Evolutionary conservation across 768 basidiomycete genomes (phyloP).

Genomic region (Termitomyces eurrhizus): DNA sequence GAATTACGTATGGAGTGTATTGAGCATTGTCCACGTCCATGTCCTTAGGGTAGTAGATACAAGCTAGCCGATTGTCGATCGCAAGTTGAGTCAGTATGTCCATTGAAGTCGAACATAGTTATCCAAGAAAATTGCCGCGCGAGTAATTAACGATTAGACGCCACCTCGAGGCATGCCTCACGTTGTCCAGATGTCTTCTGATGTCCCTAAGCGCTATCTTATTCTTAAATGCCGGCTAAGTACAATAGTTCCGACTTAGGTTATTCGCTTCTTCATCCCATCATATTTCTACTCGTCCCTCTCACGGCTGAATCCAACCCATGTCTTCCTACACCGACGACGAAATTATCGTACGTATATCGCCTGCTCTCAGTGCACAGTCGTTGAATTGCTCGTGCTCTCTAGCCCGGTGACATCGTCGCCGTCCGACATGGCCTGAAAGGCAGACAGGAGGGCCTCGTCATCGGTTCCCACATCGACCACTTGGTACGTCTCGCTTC

Average conservation of each 20-base stretch:
- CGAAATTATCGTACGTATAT: slow-evolving; percentile 29
- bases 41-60: background rate
- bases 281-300: background rate
- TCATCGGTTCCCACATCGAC: slow-evolving; percentile 74
- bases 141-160: slow-evolving; percentile 5
- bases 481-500: slow-evolving; percentile 47
- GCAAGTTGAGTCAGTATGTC: background rate
- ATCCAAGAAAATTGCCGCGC: background rate
- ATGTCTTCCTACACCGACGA: slow-evolving; percentile 30
- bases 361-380: background rate
- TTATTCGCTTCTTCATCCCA: slow-evolving; percentile 15
- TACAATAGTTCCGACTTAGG: slow-evolving; percentile 22
- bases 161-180: slow-evolving; percentile 52
- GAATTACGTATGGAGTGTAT: background rate
- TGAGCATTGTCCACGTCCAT: background rate
- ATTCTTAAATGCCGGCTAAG: slow-evolving; percentile 45
- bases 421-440: slow-evolving; percentile 61
- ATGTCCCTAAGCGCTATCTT: slow-evolving; percentile 26
- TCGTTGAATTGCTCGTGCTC: background rate
- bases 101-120: background rate
- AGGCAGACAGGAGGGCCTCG: slow-evolving; percentile 74
- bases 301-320: background rate
- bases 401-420: slow-evolving; percentile 77
- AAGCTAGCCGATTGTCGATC: background rate
- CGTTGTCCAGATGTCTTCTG: slow-evolving; percentile 28